These are phyloP conservation scores for Cladochytrium replicatum DNA, from an alignment of 192 early-diverging fungal genomes.

Conservation along the genomic window DNA sequence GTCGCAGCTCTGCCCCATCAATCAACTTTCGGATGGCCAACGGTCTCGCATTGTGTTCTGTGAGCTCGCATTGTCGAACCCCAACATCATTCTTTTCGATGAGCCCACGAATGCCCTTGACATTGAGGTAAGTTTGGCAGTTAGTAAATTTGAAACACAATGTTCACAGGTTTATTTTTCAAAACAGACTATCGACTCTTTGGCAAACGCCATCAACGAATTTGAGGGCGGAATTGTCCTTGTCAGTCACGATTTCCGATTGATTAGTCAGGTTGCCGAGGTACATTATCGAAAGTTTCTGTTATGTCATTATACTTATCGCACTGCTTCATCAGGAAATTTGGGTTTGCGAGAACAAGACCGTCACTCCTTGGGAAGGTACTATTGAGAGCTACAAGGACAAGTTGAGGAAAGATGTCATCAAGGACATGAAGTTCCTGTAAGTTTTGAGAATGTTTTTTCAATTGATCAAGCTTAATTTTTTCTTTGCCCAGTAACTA, in stretches of 20 bases:
- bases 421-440: constrained; percentile 8
- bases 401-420: constrained; percentile 68
- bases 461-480: too few relatives aligned
- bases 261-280: constrained; percentile 91
- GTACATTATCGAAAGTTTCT: constrained; percentile 11
- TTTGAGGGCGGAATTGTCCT: constrained; percentile 95
- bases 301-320: constrained; percentile 1
- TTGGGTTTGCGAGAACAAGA: constrained; percentile 80
- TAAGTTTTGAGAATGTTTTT: too few relatives aligned
- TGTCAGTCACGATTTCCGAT: constrained; percentile 97
- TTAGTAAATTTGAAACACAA: neutral
- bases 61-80: constrained; percentile 74
- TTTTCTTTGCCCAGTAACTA: too few relatives aligned
- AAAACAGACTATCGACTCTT: constrained; percentile 87
- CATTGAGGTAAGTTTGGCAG: constrained; percentile 67
- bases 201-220: constrained; percentile 90
- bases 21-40: constrained; percentile 87
- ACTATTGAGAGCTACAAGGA: constrained; percentile 89
- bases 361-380: constrained; percentile 65
- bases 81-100: constrained; percentile 94
- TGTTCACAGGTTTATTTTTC: neutral
- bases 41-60: constrained; percentile 95
- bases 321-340: constrained; percentile 45
- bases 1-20: constrained; percentile 85
- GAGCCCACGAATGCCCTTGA: constrained; percentile 98